Base-by-base conservation (phyloP, 306 rosid species). In the Glycine soja region DNA sequence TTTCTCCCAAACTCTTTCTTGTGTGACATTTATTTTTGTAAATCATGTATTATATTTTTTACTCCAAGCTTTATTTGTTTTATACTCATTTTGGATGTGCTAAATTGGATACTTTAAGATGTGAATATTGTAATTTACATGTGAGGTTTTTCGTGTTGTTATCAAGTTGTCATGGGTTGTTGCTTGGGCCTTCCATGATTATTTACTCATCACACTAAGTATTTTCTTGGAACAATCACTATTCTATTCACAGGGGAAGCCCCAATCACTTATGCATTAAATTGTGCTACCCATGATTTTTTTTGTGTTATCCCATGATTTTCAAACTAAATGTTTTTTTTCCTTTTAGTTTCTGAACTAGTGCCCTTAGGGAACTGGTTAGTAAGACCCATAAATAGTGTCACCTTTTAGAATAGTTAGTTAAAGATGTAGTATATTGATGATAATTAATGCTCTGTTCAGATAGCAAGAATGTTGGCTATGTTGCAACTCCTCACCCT, bases 401-500 rank as follows among this genome's bases (percentile, higher is more conserved):
- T 63, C 34, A 63, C 47, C 46, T 32, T 63, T 12, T 63, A 62
- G 69, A 62, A 12, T 63, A 63, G 8, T 61, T 32, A 61, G 15
- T 61, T 10, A 7, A 12, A 5, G 45, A 12, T 1, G 38, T 11
- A 15, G 43, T 11, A 62, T 13, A 64, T 13, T 64, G n/a, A 64
- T 36, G 12, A 64, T 48, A 63, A 63, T 34, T 64, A 4, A 64
- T 14, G 18, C 10, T 32, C 8, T 62, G 42, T 34, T 64, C 48
- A 64, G 70, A 64, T 36, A 42, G 47, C 70, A 64, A 64, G 47
- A 64, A 36, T 13, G 48, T 64, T 64, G 48, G 36, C 48, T 48
- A 64, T 64, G 48, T 38, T 0, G 70, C 46, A 36, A 64, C 70
- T 38, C 70, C 70, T 64, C 48, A 64, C 70, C 70, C 70, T 64